Conservation (phyloP, 2,329 filamentous ascomycete species). For the Curvularia sp. region DNA sequence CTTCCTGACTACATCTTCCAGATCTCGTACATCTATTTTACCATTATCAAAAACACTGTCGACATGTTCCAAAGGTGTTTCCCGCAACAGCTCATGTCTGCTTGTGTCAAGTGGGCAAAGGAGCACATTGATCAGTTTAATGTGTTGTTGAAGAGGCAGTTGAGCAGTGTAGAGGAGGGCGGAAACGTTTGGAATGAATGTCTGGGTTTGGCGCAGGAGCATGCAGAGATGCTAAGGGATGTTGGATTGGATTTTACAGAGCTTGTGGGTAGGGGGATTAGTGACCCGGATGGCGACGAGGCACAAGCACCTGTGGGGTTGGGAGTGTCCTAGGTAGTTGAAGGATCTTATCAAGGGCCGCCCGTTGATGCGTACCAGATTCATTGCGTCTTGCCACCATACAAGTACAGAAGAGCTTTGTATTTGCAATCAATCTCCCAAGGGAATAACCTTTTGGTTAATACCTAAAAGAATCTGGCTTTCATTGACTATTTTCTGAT, state of each 20-base stretch:
- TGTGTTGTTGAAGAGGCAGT: conserved; percentile 76
- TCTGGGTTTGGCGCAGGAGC: conserved; percentile 79
- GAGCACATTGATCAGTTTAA: conserved; percentile 93
- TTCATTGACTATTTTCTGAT: not conserved
- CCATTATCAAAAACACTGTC: conserved; percentile 90
- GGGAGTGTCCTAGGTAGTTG: conserved; percentile 27
- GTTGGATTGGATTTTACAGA: conserved; percentile 91
- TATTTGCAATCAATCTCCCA: not conserved
- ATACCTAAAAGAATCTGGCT: not conserved
- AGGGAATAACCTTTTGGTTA: not conserved
- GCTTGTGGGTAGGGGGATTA: conserved; percentile 65
- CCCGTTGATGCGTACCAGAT: not conserved
- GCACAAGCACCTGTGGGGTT: conserved; percentile 32
- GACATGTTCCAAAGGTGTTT: conserved; percentile 82
- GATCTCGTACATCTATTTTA: conserved; percentile 94
- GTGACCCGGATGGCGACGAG: conserved; percentile 15
- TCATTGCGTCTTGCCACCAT: not conserved
- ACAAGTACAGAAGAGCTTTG: not conserved
- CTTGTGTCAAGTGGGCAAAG: conserved; percentile 98
- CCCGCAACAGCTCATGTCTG: conserved; percentile 84
- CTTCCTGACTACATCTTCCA: conserved; percentile 94
- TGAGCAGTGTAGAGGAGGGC: conserved; percentile 83
- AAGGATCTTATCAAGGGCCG: not conserved
- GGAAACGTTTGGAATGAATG: conserved; percentile 82
- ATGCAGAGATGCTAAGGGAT: conserved; percentile 79